phyloP scores from a whole-genome alignment of 169 alveolate species.

The Pseudocohnilembus persalinus region DNA sequence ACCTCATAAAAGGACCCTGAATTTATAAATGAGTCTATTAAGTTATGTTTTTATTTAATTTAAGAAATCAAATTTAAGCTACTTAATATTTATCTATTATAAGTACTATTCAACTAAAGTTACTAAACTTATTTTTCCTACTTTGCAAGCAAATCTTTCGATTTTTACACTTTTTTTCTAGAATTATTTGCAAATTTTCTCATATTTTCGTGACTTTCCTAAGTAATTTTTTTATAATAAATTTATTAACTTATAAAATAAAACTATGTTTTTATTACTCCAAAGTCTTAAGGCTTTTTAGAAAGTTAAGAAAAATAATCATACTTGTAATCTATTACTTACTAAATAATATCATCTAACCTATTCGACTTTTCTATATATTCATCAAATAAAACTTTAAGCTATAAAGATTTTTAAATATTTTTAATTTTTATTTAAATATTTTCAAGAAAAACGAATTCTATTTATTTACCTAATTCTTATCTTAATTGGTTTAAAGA shows the following conservation, averaged over 20 bases:
- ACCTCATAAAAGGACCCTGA: neutral
- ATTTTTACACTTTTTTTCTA: neutral
- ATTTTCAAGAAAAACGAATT: too few species aligned
- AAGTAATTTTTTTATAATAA: too few species aligned
- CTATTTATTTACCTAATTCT: neutral
- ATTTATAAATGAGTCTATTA: neutral
- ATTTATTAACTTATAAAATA: too few species aligned
- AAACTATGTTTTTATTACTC: neutral
- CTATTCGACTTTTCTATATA: neutral
- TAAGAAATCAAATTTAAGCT: too few species aligned
- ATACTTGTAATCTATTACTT: neutral
- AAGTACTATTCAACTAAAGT: neutral
- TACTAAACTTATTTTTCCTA: neutral
- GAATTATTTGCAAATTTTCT: neutral
- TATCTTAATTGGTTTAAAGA: neutral
- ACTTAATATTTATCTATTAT: neutral
- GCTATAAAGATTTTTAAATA: neutral
- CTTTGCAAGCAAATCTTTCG: neutral
- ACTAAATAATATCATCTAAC: neutral
- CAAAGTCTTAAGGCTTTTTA: neutral
- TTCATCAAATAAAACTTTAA: neutral
- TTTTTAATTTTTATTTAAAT: too few species aligned
- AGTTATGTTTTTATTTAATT: too few species aligned
- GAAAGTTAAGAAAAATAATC: neutral
- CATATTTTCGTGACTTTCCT: neutral